phyloP scores from a whole-genome alignment of 139 green algal genomes.

The Closterium sp. region DNA sequence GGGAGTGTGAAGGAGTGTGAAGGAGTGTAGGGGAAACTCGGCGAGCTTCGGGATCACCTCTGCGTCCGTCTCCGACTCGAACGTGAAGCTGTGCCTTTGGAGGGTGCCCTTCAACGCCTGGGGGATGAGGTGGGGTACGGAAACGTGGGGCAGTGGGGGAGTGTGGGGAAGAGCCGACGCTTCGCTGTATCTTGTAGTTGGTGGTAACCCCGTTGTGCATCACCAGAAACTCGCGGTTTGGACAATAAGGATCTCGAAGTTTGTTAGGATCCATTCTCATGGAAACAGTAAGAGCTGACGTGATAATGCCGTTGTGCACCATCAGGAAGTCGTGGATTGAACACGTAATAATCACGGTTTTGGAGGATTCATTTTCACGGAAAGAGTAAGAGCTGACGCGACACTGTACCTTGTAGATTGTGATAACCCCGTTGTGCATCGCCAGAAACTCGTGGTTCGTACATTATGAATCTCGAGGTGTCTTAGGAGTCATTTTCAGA shows the following conservation, averaged over 20 bases:
- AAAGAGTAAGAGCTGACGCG: background rate
- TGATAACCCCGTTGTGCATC: constrained; percentile 99
- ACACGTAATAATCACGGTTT: too few species aligned
- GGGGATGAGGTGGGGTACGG: too few species aligned
- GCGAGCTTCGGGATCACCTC: constrained; percentile 99
- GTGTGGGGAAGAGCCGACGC: too few species aligned
- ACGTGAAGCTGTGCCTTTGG: constrained; percentile 75
- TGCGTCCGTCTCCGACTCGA: constrained; percentile 95
- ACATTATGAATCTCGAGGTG: background rate
- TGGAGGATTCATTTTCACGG: background rate
- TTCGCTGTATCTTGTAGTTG: constrained; percentile 61
- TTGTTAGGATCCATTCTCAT: too few species aligned
- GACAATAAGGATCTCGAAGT: too few species aligned
- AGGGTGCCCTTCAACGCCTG: constrained; percentile 50
- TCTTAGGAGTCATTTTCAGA: background rate
- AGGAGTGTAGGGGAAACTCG: too few species aligned
- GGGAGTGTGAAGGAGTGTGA: too few species aligned
- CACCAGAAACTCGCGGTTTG: too few species aligned
- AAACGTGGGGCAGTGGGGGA: too few species aligned
- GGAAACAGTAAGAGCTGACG: too few species aligned
- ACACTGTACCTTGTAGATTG: constrained; percentile 82
- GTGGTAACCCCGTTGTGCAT: too few species aligned
- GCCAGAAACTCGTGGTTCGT: constrained; percentile 82
- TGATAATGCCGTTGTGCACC: constrained; percentile 99
- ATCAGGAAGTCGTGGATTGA: constrained; percentile 83